A percentile compares a stretch with the other conserved stretches of the same genome.
phyloP scores from a whole-genome alignment of 116 monocot genomes.

The Posidonia oceanica region DNA sequence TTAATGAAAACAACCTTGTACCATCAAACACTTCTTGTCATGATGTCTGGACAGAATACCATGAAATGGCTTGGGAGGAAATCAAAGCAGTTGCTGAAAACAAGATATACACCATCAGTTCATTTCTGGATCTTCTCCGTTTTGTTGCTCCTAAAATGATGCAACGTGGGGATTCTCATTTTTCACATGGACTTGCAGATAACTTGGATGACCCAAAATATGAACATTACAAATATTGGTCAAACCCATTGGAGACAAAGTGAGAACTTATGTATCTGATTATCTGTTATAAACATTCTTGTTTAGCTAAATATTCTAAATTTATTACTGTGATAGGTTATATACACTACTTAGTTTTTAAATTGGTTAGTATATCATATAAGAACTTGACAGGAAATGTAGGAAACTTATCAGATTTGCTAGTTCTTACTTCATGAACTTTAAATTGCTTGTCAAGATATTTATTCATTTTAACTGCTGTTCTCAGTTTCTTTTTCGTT shows the following conservation, averaged over 20 bases:
- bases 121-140: slow-evolving; percentile 76
- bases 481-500: too few species aligned
- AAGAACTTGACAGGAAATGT: too few species aligned
- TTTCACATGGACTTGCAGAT: slow-evolving; percentile 94
- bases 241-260: slow-evolving; percentile 95
- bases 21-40: slow-evolving; percentile 63
- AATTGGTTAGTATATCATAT: too few species aligned
- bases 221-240: slow-evolving; percentile 97
- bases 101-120: slow-evolving; percentile 64
- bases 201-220: slow-evolving; percentile 88
- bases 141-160: slow-evolving; percentile 99
- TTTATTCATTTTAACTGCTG: too few species aligned
- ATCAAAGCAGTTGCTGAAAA: slow-evolving; percentile 84
- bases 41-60: slow-evolving; percentile 93
- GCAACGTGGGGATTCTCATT: slow-evolving; percentile 89
- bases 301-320: not conserved
- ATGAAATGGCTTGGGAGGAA: slow-evolving; percentile 79
- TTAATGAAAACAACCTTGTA: slow-evolving; percentile 58
- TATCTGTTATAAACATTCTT: not conserved
- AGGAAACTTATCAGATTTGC: too few species aligned
- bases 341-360: too few species aligned
- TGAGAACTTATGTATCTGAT: slow-evolving; percentile 17
- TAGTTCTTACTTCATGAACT: too few species aligned
- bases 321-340: not conserved
- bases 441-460: too few species aligned